Percentiles rank a stretch among this genome's conserved stretches.
phyloP scores from a whole-genome alignment of 1,139 yeast species.

The Taiozyma onychis region DNA sequence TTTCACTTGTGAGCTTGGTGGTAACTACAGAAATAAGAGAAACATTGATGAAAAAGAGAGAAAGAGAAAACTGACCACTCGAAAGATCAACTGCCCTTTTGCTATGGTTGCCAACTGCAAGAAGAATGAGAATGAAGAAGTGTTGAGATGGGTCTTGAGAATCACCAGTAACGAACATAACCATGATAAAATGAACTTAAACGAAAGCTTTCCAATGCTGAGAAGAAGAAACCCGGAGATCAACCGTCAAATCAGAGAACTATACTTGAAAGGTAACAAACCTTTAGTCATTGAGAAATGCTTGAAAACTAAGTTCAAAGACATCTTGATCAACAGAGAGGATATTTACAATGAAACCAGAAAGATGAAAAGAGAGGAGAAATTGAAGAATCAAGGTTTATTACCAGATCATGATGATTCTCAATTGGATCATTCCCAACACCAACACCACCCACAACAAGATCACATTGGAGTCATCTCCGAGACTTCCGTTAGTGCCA shows the following conservation, averaged over 20 bases:
- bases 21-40: conserved; percentile 25
- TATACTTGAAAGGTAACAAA: conserved; percentile 23
- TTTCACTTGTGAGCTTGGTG: conserved; percentile 26
- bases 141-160: conserved; percentile 22
- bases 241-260: conserved; percentile 24
- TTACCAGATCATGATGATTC: neutral
- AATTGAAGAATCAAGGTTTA: conserved; percentile 10
- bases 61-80: conserved; percentile 24
- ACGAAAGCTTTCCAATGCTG: conserved; percentile 25
- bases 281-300: conserved; percentile 24
- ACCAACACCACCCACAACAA: conserved; percentile 6
- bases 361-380: conserved; percentile 26
- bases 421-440: conserved; percentile 4
- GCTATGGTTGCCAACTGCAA: conserved; percentile 26
- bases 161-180: conserved; percentile 23
- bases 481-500: neutral
- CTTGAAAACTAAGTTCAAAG: conserved; percentile 20
- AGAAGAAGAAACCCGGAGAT: conserved; percentile 27
- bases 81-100: conserved; percentile 26
- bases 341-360: conserved; percentile 26
- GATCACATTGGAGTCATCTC: conserved; percentile 1
- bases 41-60: conserved; percentile 25
- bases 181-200: conserved; percentile 23
- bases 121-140: conserved; percentile 22
- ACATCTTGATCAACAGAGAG: conserved; percentile 24